Percentiles rank a stretch among this genome's conserved stretches.
Conservation (phyloP, 2,329 filamentous ascomycete genomes). For the Didymella segeticola region DNA sequence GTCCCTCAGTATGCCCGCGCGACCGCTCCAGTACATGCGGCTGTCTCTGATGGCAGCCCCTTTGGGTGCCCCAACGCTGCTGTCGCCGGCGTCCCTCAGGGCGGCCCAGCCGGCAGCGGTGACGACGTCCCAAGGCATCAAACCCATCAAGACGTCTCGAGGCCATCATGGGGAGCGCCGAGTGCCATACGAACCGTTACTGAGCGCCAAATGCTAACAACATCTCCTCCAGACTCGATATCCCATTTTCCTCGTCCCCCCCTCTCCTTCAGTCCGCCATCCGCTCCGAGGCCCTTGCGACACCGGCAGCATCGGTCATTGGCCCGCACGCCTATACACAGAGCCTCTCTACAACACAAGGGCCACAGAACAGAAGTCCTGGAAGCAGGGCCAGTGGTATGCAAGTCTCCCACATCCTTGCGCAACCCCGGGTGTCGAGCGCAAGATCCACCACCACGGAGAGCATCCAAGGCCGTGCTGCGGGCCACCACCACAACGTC, state of each 20-base stretch:
- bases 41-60: constrained; percentile 26
- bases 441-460: constrained; percentile 35
- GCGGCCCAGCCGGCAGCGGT: constrained; percentile 41
- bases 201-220: constrained; percentile 33
- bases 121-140: constrained; percentile 36
- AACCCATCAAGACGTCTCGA: constrained; percentile 25
- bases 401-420: constrained; percentile 43
- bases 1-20: constrained; percentile 38
- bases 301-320: constrained; percentile 48
- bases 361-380: constrained; percentile 17
- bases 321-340: constrained; percentile 29
- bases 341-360: constrained; percentile 31
- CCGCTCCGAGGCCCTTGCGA: constrained; percentile 47
- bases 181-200: constrained; percentile 25
- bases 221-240: constrained; percentile 26
- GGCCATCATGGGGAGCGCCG: constrained; percentile 28
- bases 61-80: constrained; percentile 29
- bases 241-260: constrained; percentile 33
- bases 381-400: constrained; percentile 27
- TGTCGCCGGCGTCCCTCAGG: constrained; percentile 39
- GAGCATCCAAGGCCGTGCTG: constrained; percentile 34
- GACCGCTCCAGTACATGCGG: constrained; percentile 32
- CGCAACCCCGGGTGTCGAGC: constrained; percentile 33
- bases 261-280: constrained; percentile 39
- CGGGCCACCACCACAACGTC: constrained; percentile 38